These are phyloP conservation scores for Mycena olivaceomarginata DNA, from an alignment of 768 basidiomycete species.

Conservation along the genomic window DNA sequence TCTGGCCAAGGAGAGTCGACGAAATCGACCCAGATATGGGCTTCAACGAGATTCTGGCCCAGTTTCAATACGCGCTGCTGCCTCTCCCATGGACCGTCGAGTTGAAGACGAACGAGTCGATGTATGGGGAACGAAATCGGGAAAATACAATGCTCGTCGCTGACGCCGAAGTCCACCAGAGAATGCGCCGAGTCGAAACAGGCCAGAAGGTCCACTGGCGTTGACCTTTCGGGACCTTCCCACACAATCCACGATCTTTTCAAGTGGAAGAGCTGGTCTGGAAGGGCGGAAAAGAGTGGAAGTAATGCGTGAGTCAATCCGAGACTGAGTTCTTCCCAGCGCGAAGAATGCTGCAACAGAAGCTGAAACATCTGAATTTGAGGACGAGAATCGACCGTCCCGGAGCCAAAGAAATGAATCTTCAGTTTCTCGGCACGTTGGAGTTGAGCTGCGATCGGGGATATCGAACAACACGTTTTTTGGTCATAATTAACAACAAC, in stretches of 20 bases:
- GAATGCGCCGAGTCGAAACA: slow-evolving; percentile 7
- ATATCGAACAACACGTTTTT: not conserved
- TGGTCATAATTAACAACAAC: not conserved
- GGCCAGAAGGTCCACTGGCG: not conserved
- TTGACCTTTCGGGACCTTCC: not conserved
- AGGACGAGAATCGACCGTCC: not conserved
- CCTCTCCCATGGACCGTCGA: not conserved
- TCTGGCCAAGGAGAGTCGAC: not conserved
- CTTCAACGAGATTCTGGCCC: slow-evolving; percentile 17
- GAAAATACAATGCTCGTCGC: not conserved
- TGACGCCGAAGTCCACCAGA: not conserved
- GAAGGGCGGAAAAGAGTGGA: not conserved
- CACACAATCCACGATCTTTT: not conserved
- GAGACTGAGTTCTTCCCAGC: slow-evolving; percentile 17
- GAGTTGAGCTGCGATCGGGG: not conserved
- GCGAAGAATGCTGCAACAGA: not conserved
- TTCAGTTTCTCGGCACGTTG: not conserved
- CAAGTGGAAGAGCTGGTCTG: not conserved
- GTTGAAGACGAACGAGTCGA: slow-evolving; percentile 6
- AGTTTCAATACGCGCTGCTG: slow-evolving; percentile 14
- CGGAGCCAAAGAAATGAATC: not conserved
- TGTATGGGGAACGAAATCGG: not conserved
- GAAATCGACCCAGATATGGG: not conserved
- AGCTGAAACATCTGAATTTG: not conserved
- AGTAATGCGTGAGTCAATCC: not conserved